Evolutionary conservation across 352 stramenopile species (phyloP), one percentile per base, ranked within the genome.

Genomic region (Paralagenidium karlingii): DNA sequence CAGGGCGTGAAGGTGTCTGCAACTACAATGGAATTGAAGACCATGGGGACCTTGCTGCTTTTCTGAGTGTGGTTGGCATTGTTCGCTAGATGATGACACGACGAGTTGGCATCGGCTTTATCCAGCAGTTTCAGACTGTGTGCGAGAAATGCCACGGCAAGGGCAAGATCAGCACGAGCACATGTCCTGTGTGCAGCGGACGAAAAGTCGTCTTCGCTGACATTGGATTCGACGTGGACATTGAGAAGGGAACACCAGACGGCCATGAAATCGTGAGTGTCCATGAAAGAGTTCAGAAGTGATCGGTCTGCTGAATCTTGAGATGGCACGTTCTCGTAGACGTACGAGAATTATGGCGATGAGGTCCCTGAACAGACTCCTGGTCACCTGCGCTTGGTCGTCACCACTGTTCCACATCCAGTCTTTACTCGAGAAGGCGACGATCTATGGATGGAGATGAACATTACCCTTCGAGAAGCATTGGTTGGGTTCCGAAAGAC

Each of bases 181-280:
- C 92, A 15, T 94, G 94, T 41, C 95, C 92, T 5, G 73, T 86
- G 10, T 87, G 70, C 47, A 60, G 62, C 25, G 84, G 75, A 38
- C 68, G 59, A 36, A 94, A 88, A 46, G 82, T 84, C 33, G 76
- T 97, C 47, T 86, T 96, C 45, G 69, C 96, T 49, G 91, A 96
- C 49, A 90, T 97, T 30, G 68, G 75, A 43, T 83, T 99, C 41
- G 97, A 96, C n/a, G 82, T 98, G 20, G 88, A 98, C 40, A 53
- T 99, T 5, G 70, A 95, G 18, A 88, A 86, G 51, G 96, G 96
- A 38, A 97, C 97, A 46, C 55, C 85, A 19, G 74, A 96, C 31
- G 86, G 91, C 20, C 79, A 97, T 53, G 57, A 83, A 26, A 85
- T 99, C 43, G 89, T n/a, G 16, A 33, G 13, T 13, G 28, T 33